These are phyloP conservation scores for Fusarium pseudocircinatum DNA, from an alignment of 2,329 filamentous ascomycete genomes.

Conservation along the genomic window DNA sequence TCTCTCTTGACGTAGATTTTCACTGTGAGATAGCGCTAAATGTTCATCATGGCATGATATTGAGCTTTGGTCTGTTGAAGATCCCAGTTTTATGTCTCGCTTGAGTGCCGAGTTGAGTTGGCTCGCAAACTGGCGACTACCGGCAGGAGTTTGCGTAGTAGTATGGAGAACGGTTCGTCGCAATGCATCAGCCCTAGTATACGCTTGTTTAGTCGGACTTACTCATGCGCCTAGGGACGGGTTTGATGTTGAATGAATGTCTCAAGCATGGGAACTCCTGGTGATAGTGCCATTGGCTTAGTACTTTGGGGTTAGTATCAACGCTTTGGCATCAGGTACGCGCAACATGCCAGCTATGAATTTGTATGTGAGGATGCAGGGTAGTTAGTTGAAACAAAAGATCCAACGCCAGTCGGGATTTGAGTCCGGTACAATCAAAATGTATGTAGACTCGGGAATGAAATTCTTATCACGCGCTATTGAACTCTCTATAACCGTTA, in stretches of 20 bases:
- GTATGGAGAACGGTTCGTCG: conserved; percentile 13
- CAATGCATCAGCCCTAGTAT: conserved; percentile 17
- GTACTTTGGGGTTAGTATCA: background rate
- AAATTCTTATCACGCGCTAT: conserved; percentile 6
- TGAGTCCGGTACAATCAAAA: background rate
- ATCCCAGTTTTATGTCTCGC: conserved; percentile 24
- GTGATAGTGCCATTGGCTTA: background rate
- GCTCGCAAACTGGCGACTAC: conserved; percentile 17
- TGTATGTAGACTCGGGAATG: conserved; percentile 5
- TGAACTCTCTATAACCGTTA: background rate
- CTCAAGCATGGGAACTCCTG: conserved; percentile 15
- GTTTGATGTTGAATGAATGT: conserved; percentile 5
- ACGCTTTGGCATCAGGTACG: conserved; percentile 6
- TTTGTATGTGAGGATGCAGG: conserved; percentile 13
- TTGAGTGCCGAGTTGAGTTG: conserved; percentile 22
- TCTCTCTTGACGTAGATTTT: conserved; percentile 11
- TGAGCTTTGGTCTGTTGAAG: conserved; percentile 18
- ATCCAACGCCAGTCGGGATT: background rate
- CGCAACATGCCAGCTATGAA: conserved; percentile 12
- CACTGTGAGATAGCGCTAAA: conserved; percentile 10
- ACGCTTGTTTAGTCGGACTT: conserved; percentile 13
- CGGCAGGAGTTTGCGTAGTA: conserved; percentile 23
- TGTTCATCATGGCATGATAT: conserved; percentile 35
- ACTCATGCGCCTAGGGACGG: conserved; percentile 19
- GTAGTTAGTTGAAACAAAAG: conserved; percentile 26